Percentiles rank a stretch among this genome's conserved stretches.
Conservation (phyloP, 805 yeast genomes). For the Metschnikowia proteae region DNA sequence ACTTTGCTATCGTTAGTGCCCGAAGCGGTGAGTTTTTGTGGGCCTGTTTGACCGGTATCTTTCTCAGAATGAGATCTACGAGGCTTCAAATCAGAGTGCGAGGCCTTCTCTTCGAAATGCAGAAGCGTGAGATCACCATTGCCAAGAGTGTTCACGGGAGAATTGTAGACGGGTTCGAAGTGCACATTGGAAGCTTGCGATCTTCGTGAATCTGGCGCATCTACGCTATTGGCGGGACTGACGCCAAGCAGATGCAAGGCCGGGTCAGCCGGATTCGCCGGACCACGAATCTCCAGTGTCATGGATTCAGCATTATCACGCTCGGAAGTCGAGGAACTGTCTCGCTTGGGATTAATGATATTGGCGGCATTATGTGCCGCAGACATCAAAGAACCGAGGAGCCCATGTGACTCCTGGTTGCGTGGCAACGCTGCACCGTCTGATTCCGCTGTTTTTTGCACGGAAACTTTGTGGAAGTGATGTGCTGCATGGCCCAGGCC, state of each 20-base stretch:
- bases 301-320: neutral
- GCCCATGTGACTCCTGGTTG: slow-evolving; percentile 24
- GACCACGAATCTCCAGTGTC: neutral
- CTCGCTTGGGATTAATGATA: slow-evolving; percentile 15
- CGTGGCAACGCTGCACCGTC: slow-evolving; percentile 1
- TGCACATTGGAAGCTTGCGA: slow-evolving; percentile 31
- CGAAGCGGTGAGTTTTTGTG: slow-evolving; percentile 16
- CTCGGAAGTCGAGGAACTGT: slow-evolving; percentile 1
- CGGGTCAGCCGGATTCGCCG: neutral
- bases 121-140: slow-evolving; percentile 43
- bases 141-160: slow-evolving; percentile 48
- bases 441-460: neutral
- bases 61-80: slow-evolving; percentile 6
- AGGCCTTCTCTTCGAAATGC: slow-evolving; percentile 16
- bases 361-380: slow-evolving; percentile 48
- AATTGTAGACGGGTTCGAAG: slow-evolving; percentile 45
- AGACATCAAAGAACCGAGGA: slow-evolving; percentile 41
- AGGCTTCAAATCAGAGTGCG: slow-evolving; percentile 13
- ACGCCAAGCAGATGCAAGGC: neutral
- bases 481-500: neutral
- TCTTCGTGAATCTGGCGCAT: neutral
- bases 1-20: slow-evolving; percentile 20
- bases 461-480: neutral
- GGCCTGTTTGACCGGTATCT: slow-evolving; percentile 9
- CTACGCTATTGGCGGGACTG: neutral